Evolutionary conservation across 1,139 yeast species (phyloP), one percentile per base, ranked within the genome.

Genomic region (Debaryomyces fabryi): DNA sequence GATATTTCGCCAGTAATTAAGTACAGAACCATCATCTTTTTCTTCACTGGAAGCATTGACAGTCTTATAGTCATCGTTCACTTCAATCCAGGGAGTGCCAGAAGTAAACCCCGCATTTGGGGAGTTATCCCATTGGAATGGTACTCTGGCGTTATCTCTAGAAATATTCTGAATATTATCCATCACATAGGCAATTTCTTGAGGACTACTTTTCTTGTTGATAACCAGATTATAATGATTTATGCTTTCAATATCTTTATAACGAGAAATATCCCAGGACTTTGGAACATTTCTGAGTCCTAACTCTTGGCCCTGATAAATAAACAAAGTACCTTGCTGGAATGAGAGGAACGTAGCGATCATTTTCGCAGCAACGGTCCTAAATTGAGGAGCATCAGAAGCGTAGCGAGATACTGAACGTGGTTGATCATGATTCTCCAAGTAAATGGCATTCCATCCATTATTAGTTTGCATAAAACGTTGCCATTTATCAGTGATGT

Each of bases 371-470:
- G 30, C 30, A 27, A 7, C 4, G 6, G 6, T 7, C n/a, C 30
- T 27, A 27, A 27, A 27, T 27, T 27, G 30, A 27, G 30, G n/a
- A 4, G 10, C 49, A 32, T 51, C 58, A 49, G 58, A 53, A 32
- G 60, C 66, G 45, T 59, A 62, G 36, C 66, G 64, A 6, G 21
- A 50, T 35, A 62, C 58, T 16, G 60, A 54, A 46, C 66, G 49
- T 6, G 66, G 61, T 45, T 59, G 64, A 49, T 62, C 66, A 50
- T 62, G 65, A 52, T 62, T 62, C 48, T 62, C 66, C 42, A 54
- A 47, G 54, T 58, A 62, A 13, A 59, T 58, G 13, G 65, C 59
- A 21, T 62, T 47, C 66, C 66, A 62, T 12, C 62, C 66, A 45
- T 60, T 64, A 29, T 64, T 59, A 1, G 63, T 64, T 32, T 58